A percentile compares a stretch with the other conserved stretches of the same genome.
Evolutionary conservation across 2,329 filamentous ascomycete species (phyloP).

Genomic region (Aureobasidium subglaciale): DNA sequence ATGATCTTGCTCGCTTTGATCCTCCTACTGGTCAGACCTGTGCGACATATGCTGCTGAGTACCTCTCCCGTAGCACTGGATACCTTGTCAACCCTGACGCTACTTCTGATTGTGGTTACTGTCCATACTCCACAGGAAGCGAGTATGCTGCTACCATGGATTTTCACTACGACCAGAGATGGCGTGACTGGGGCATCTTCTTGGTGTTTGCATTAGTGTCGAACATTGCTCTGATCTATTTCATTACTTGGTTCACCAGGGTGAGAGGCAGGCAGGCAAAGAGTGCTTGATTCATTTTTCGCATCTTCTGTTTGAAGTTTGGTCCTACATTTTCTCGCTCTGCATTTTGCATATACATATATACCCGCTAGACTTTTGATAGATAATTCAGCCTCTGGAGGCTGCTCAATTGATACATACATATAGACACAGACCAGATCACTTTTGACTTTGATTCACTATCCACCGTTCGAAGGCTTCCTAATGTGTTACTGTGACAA

Average conservation of each 20-base stretch:
- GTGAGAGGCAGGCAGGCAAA: not conserved
- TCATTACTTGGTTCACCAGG: slow-evolving; percentile 13
- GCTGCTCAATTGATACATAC: not conserved
- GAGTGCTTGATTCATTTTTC: not conserved
- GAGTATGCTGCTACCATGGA: slow-evolving; percentile 16
- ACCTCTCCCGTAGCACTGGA: slow-evolving; percentile 29
- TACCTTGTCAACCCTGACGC: slow-evolving; percentile 34
- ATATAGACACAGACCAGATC: too few relatives aligned
- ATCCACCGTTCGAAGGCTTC: too few relatives aligned
- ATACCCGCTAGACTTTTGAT: not conserved
- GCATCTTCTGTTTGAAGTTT: too few relatives aligned
- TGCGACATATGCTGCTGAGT: slow-evolving; percentile 35
- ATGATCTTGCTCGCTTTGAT: slow-evolving; percentile 33
- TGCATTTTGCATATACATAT: too few relatives aligned
- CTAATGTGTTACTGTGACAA: too few relatives aligned
- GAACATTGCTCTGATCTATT: slow-evolving; percentile 14
- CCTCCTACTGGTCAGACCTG: slow-evolving; percentile 31
- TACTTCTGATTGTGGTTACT: slow-evolving; percentile 22
- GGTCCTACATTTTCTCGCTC: not conserved
- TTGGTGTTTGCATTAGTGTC: slow-evolving; percentile 3
- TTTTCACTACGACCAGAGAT: slow-evolving; percentile 5
- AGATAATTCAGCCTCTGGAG: not conserved
- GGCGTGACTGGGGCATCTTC: slow-evolving; percentile 15
- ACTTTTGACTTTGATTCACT: too few relatives aligned
- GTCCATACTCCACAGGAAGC: slow-evolving; percentile 13